Conservation (phyloP, 176 grass and related monocot species). For the Eremochloa ophiuroides region DNA sequence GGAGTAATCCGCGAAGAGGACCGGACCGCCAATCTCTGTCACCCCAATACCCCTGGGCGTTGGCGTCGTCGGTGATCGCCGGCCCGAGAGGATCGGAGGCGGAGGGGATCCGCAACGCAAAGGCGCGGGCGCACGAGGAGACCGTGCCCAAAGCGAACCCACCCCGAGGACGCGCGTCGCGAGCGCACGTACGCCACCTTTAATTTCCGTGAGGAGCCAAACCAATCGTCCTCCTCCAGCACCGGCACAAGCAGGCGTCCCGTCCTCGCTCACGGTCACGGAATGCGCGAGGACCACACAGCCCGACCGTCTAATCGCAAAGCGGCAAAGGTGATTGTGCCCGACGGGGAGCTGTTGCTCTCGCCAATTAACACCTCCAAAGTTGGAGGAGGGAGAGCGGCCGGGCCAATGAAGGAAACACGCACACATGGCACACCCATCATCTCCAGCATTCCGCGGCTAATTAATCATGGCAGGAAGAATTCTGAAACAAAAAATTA, state of each 20-base stretch:
- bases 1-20: background rate
- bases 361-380: constrained; percentile 38
- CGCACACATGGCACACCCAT: background rate
- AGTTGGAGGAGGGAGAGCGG: background rate
- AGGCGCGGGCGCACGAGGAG: background rate
- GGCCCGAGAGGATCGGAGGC: too few relatives aligned
- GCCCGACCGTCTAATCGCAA: background rate
- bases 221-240: background rate
- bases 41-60: too few relatives aligned
- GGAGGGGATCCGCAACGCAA: too few relatives aligned
- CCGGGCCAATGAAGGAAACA: background rate
- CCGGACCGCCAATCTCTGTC: background rate
- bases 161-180: background rate
- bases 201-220: background rate
- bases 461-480: background rate
- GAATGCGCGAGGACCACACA: constrained; percentile 1
- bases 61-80: too few relatives aligned
- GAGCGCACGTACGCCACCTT: background rate
- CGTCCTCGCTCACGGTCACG: background rate
- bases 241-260: background rate
- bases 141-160: background rate
- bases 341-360: background rate
- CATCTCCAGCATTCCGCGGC: background rate
- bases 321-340: background rate
- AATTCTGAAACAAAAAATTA: too few relatives aligned